Base-by-base conservation (phyloP, 2,329 filamentous ascomycete species). In the Phialocephala subalpina region DNA sequence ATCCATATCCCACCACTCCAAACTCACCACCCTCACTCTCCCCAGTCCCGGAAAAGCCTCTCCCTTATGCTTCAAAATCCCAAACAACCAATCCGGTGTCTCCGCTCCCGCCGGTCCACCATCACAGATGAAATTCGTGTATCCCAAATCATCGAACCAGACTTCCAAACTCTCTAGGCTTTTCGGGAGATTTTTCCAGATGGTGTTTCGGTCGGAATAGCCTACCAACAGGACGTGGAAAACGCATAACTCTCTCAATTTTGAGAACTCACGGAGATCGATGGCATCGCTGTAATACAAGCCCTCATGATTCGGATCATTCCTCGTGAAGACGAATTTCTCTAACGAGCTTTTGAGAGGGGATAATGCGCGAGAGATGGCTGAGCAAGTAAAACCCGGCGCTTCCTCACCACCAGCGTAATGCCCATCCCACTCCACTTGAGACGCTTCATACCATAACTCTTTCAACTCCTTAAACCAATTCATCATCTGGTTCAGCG, bases 51-150 rank as follows among this genome's bases (percentile, higher is more conserved):
- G 49, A 27, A 53, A 53, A 12, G 25, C 11, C 49, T 53, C 49
- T 29, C 29, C 8, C 25, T 53, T 53, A 4, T n/a, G 14, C 11
- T 33, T 14, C 3, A 53, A 18, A 6, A 53, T 33, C 11, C 27
- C 27, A 16, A 53, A 33, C 49, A 53, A 53, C 49, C 49, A 53
- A 14, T 53, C 25, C 49, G 49, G 49, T 18, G 8, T 29, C 49
- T 18, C 49, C 4, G 14, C 4, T n/a, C 38, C 38, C 4, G 38
- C 38, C 14, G 38, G 38, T 14, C 5, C 49, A 8, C 49, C 22
- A 18, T 29, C 25, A 53, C 27, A 18, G 18, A 42, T 14, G 18
- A 53, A 53, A 29, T 53, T 33, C 22, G 3, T 16, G 27, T 29
- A 53, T 18, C 49, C 49, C 11, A 25, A 6, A 33, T 53, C 49